These are phyloP conservation scores for Hypoxylon fragiforme DNA, from an alignment of 495 filamentous ascomycete genomes.

Conservation along the genomic window DNA sequence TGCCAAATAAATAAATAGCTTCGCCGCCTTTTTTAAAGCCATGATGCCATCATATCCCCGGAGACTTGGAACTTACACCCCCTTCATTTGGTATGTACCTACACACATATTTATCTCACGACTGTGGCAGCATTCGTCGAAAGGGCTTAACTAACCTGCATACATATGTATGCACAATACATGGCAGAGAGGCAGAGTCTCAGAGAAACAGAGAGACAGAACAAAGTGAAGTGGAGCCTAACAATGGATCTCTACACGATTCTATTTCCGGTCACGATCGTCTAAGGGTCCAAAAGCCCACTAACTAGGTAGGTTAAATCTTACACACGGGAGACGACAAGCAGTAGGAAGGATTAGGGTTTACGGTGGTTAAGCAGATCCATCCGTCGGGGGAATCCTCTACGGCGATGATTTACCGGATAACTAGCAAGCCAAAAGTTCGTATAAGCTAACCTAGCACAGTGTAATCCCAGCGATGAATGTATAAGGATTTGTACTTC, in stretches of 20 bases:
- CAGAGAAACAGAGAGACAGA: too few species aligned
- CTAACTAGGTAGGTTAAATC: not conserved
- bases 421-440: too few species aligned
- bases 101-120: conserved; percentile 4
- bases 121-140: not conserved
- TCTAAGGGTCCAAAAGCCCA: conserved; percentile 12
- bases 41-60: conserved; percentile 11
- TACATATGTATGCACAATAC: too few species aligned
- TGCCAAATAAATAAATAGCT: conserved; percentile 20
- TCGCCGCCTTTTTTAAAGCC: conserved; percentile 14
- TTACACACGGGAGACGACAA: conserved; percentile 6
- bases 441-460: not conserved
- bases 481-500: too few species aligned
- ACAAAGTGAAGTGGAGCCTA: conserved; percentile 21
- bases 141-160: conserved; percentile 5
- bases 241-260: conserved; percentile 9
- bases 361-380: conserved; percentile 2
- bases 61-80: conserved; percentile 1
- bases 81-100: too few species aligned
- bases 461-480: not conserved
- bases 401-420: conserved; percentile 11
- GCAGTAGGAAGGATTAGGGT: conserved; percentile 12
- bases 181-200: too few species aligned
- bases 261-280: conserved; percentile 20
- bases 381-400: conserved; percentile 23